Conservation (phyloP, 2,329 filamentous ascomycete genomes). For the Alternaria atra region DNA sequence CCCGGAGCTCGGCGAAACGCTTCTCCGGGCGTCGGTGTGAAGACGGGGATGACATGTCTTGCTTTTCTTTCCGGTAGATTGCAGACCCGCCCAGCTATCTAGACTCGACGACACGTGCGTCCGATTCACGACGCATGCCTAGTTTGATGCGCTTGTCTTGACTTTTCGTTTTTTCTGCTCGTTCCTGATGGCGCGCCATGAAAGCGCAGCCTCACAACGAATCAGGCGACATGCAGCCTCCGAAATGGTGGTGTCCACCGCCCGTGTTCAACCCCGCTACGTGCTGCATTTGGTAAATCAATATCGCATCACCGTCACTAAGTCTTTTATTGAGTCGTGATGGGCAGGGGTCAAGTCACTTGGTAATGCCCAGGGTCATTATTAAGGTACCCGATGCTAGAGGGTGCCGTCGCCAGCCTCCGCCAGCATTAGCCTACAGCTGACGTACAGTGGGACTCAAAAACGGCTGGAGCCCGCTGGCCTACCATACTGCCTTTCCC, state of each 20-base stretch:
- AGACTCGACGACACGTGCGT: slow-evolving; percentile 8
- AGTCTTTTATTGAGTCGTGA: slow-evolving; percentile 9
- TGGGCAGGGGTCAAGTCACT: slow-evolving; percentile 22
- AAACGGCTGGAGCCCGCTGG: slow-evolving; percentile 38
- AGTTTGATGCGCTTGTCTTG: slow-evolving; percentile 1
- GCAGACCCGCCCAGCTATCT: slow-evolving; percentile 10
- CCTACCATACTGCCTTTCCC: slow-evolving; percentile 17
- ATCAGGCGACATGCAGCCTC: slow-evolving; percentile 14
- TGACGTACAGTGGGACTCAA: slow-evolving; percentile 32
- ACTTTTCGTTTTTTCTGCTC: slow-evolving; percentile 12
- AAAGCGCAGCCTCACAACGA: slow-evolving; percentile 4
- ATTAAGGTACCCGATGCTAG: slow-evolving; percentile 38
- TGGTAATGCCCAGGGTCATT: slow-evolving; percentile 21
- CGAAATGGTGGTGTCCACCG: slow-evolving; percentile 9
- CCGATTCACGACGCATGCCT: slow-evolving; percentile 12
- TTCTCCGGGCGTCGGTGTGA: slow-evolving; percentile 1
- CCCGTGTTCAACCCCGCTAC: slow-evolving; percentile 5
- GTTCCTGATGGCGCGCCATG: slow-evolving; percentile 18
- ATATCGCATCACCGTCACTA: slow-evolving; percentile 17
- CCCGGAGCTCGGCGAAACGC: slow-evolving; percentile 7
- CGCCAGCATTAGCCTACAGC: slow-evolving; percentile 29
- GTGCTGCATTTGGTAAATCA: slow-evolving; percentile 19
- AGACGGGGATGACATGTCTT: not conserved
- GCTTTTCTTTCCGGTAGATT: not conserved
- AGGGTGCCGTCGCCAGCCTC: slow-evolving; percentile 25